Percentiles rank a stretch among this genome's conserved stretches.
phyloP scores from a whole-genome alignment of 1,139 yeast species.

The Suhomyces maxii region DNA sequence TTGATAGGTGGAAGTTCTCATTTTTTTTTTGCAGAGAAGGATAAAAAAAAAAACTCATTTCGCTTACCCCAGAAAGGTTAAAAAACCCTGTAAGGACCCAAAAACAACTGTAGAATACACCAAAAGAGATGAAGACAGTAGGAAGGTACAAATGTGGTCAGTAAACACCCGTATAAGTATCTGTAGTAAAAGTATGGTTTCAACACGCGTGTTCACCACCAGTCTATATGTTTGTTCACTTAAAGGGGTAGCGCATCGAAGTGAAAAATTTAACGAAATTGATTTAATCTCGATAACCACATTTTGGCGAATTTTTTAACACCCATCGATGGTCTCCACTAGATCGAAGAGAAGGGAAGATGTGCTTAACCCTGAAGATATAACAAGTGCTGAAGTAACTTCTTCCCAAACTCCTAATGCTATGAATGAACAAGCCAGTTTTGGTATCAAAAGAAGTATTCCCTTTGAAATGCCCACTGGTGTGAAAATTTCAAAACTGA shows the following conservation, averaged over 20 bases:
- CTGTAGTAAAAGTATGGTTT: neutral
- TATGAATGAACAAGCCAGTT: neutral
- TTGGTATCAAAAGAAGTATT: neutral
- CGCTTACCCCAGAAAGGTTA: too few species aligned
- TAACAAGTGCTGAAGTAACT: neutral
- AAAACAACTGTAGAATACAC: too few species aligned
- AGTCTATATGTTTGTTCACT: neutral
- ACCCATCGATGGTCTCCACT: slow-evolving; percentile 9
- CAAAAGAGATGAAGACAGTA: too few species aligned
- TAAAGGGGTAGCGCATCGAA: slow-evolving; percentile 14
- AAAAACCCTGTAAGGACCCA: too few species aligned
- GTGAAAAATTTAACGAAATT: slow-evolving; percentile 10
- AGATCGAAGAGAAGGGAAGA: slow-evolving; percentile 8
- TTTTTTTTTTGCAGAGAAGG: too few species aligned
- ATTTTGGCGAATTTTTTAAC: neutral
- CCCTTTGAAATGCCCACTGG: neutral
- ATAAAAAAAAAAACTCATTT: too few species aligned
- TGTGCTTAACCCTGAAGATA: neutral
- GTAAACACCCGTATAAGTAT: neutral
- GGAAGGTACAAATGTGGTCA: neutral
- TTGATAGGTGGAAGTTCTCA: too few species aligned
- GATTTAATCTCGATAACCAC: slow-evolving; percentile 3
- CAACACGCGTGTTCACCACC: neutral
- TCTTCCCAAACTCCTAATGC: neutral
- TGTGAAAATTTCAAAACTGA: neutral